Evolutionary conservation across 352 stramenopile species (phyloP), one percentile per base, ranked within the genome.

Genomic region (Globisporangium nagaii): DNA sequence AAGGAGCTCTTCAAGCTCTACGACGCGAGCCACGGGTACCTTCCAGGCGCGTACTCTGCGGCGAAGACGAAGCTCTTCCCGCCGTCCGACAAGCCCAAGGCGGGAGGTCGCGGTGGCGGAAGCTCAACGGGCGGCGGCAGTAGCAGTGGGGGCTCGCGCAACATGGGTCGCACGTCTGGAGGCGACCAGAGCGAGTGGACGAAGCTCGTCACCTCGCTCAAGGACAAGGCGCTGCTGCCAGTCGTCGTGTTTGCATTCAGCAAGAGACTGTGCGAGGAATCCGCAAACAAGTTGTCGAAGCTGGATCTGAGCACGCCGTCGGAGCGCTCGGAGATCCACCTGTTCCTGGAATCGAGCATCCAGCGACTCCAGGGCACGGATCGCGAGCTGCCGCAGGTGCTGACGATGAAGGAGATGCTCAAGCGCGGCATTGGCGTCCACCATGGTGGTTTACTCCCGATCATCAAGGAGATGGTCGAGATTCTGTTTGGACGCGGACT

Each of bases 381-480:
- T 74, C 88, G 95, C 34, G 91, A 96, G 56, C 83, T 99, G 17
- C 98, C 97, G 3, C 97, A 99, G 64, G 96, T 99, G n/a, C 62
- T 97, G 51, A 94, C 89, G 12, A 86, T 99, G 58, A 88, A 99
- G 25, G 97, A 98, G 53, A 87, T 99, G 86, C 84, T 98, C 4
- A 92, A 94, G 66, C 76, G 91, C 35, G 97, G 97, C 32, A 93
- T 99, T 53, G 97, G 96, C 30, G 87, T 99, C 44, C 96, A 99
- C 58, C 96, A 99, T 60, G 93, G 95, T 30, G 96, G 96, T 0
- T 63, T 99, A 34, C 81, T 99, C n/a, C 97, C 97, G 3, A 98
- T 99, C 39, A 84, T 99, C 46, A 99, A 99, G 70, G 97, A 99
- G 66, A 97, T 98, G 73, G 96, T 99, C n/a, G 96, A 99, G 69